A percentile compares a stretch with the other conserved stretches of the same genome.
Evolutionary conservation across 768 basidiomycete genomes (phyloP).

Genomic region (Tricholoma terreum): DNA sequence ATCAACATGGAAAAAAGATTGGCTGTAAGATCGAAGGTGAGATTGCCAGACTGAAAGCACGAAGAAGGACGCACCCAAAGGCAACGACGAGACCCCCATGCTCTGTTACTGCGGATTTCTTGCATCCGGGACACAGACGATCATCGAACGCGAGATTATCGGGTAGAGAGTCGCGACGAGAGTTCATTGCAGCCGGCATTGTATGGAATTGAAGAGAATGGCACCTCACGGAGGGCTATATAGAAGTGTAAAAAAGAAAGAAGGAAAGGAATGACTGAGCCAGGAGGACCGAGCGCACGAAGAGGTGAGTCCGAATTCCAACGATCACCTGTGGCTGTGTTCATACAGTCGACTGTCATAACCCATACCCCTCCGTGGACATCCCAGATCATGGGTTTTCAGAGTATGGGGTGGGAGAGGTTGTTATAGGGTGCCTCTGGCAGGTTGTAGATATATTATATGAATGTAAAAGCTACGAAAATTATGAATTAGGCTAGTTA

Average conservation of each 20-base stretch:
- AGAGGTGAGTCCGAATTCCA: too few relatives aligned
- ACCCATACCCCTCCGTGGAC: too few relatives aligned
- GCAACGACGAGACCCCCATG: slow-evolving; percentile 88
- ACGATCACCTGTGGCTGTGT: too few relatives aligned
- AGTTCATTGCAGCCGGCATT: slow-evolving; percentile 28
- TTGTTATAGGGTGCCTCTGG: too few relatives aligned
- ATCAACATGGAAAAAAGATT: slow-evolving; percentile 92
- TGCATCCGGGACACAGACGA: slow-evolving; percentile 79
- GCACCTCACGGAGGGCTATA: slow-evolving; percentile 10
- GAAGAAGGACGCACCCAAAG: slow-evolving; percentile 70
- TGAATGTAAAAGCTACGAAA: too few relatives aligned
- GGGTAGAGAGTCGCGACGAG: slow-evolving; percentile 27
- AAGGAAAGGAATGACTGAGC: slow-evolving; percentile 16
- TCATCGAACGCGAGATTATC: slow-evolving; percentile 42
- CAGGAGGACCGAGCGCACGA: slow-evolving; percentile 1
- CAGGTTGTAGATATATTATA: too few relatives aligned
- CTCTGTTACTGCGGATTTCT: slow-evolving; percentile 74
- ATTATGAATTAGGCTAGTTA: too few relatives aligned
- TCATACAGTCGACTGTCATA: too few relatives aligned
- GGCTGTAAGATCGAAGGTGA: slow-evolving; percentile 41
- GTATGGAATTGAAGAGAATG: slow-evolving; percentile 1
- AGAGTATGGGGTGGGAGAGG: too few relatives aligned
- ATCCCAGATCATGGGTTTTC: too few relatives aligned
- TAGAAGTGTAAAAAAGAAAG: slow-evolving; percentile 13
- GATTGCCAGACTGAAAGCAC: slow-evolving; percentile 5